Percentiles rank a stretch among this genome's conserved stretches.
phyloP scores from a whole-genome alignment of 2,329 filamentous ascomycete genomes.

The Malbranchea zuffiana region DNA sequence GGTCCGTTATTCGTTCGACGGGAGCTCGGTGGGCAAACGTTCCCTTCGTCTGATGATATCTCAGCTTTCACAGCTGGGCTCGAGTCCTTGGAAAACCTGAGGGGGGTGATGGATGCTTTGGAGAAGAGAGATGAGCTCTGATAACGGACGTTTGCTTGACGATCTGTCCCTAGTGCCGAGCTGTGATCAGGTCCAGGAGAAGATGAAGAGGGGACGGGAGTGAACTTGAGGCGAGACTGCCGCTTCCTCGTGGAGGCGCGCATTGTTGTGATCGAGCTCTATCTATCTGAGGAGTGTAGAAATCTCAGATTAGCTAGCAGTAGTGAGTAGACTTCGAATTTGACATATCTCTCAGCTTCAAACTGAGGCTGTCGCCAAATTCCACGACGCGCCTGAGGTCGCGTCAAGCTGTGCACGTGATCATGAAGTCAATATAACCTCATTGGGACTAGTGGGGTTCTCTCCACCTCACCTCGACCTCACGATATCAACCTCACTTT shows the following conservation, averaged over 20 bases:
- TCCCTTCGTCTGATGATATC: constrained; percentile 7
- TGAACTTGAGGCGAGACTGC: constrained; percentile 37
- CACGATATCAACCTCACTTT: too few species aligned
- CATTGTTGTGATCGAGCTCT: constrained; percentile 2
- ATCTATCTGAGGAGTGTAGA: neutral
- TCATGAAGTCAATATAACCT: neutral
- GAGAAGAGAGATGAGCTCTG: constrained; percentile 3
- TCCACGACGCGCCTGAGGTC: neutral
- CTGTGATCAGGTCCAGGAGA: constrained; percentile 16
- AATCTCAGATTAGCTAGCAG: neutral
- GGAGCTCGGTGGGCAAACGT: neutral
- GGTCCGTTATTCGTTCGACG: neutral
- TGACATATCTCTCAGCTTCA: neutral
- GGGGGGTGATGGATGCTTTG: neutral
- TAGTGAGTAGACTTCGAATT: neutral
- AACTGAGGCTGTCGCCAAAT: neutral
- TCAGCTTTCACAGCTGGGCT: neutral
- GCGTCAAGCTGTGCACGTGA: constrained; percentile 7
- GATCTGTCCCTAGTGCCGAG: constrained; percentile 10
- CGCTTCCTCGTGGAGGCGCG: constrained; percentile 7
- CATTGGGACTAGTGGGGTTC: constrained; percentile 2
- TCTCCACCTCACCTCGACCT: too few species aligned
- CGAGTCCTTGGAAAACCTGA: neutral
- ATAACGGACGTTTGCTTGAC: constrained; percentile 6
- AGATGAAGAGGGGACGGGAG: constrained; percentile 22